A percentile compares a stretch with the other conserved stretches of the same genome.
phyloP scores from a whole-genome alignment of 2,329 filamentous ascomycete species.

The Phyllosticta citriasiana region DNA sequence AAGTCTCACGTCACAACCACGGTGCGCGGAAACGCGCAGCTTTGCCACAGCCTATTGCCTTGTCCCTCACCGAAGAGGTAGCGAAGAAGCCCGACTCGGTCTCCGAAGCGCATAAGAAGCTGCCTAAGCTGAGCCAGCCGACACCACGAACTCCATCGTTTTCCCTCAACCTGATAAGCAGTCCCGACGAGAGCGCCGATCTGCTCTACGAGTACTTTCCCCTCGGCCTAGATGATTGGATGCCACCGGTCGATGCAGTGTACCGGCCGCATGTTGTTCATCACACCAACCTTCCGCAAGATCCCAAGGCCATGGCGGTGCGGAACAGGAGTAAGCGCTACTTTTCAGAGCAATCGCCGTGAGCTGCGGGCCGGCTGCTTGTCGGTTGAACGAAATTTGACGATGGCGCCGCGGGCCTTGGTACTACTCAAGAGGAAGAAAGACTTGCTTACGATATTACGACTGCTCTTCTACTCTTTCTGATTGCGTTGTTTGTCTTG shows the following conservation, averaged over 20 bases:
- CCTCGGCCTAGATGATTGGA: slow-evolving; percentile 83
- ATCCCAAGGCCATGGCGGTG: slow-evolving; percentile 35
- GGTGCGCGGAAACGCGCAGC: slow-evolving; percentile 3
- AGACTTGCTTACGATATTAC: background rate
- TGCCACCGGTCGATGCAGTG: slow-evolving; percentile 80
- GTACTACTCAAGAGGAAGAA: background rate
- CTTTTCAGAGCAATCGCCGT: slow-evolving; percentile 34
- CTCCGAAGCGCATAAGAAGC: slow-evolving; percentile 22
- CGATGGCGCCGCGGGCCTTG: background rate
- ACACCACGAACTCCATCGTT: slow-evolving; percentile 36
- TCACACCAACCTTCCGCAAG: slow-evolving; percentile 46
- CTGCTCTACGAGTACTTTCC: slow-evolving; percentile 92
- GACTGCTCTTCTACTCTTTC: background rate
- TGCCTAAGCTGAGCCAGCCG: slow-evolving; percentile 17
- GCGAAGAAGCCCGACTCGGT: slow-evolving; percentile 31
- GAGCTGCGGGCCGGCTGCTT: background rate
- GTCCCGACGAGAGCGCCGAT: slow-evolving; percentile 67
- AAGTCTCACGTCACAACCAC: slow-evolving; percentile 22
- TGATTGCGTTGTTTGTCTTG: background rate
- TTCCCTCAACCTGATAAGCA: slow-evolving; percentile 42
- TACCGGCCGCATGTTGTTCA: slow-evolving; percentile 91
- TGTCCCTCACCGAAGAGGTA: slow-evolving; percentile 49
- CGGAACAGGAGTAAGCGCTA: slow-evolving; percentile 39
- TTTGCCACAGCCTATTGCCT: slow-evolving; percentile 37
- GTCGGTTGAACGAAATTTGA: background rate